Base-by-base conservation (phyloP, 371 early-diverging fungal genomes). In the Enterospora canceri region DNA sequence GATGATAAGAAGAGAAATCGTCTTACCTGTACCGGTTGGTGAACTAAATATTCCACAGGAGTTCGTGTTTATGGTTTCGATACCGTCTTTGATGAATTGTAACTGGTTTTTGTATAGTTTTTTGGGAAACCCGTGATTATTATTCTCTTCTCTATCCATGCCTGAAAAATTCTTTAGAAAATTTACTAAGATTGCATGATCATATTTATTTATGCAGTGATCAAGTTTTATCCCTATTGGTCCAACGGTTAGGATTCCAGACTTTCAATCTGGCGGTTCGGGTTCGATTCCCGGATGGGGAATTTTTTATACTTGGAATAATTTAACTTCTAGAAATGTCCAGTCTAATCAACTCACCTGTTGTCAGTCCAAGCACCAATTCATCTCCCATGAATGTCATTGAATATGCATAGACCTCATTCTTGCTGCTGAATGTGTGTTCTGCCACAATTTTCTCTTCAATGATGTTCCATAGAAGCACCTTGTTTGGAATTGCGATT, bases 11-110 rank as follows among this genome's bases (percentile, higher is more conserved):
- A 72, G 58, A 19, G 77, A 76, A 28, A 74, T 28, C 1, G 82
- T 81, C 50, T 81, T 81, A 32, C 82, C 82, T 0, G 82, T 79
- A 19, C 82, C 82, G 2, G 82, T 81, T 15, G 82, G 82, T 58
- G 74, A 74, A 19, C 67, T 65, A 24, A 80, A 68, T 23, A 78
- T 67, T 5, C 75, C 78, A n/a, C 75, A 58, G 21, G 23, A n/a
- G 0, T 46, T 54, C 3, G 33, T 66, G 1, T 76, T 56, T 12
- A 78, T 63, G n/a, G 72, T 56, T 8, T 24, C 54, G 4, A 23
- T 68, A 8, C 66, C 75, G 28, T 80, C 74, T 33, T 29, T 31
- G 0, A 80, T 73, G 58, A 80, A 72, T 15, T 67, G 35, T 55
- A 62, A 71, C 56, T 80, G 80, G 18, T 63, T 57, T 15, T 65